Base-by-base conservation (phyloP, 352 stramenopile species). In the Pythium vanterpoolii region DNA sequence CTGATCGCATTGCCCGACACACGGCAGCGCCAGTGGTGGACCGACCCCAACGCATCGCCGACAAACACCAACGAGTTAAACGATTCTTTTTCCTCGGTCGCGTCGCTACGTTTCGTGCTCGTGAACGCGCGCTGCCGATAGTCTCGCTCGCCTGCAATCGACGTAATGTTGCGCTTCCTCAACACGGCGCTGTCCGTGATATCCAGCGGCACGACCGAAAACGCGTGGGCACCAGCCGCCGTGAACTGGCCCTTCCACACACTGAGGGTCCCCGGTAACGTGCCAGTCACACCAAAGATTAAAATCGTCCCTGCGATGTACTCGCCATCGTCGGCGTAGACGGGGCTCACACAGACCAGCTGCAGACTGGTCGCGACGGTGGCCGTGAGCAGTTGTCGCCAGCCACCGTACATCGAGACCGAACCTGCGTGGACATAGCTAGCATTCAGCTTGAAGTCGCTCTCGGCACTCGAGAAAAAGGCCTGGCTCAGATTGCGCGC, bases 11-110 rank as follows among this genome's bases (percentile, higher is more conserved):
- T 67, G 0, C 52, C 74, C 1, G 69, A 63, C 33, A 89, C 57
- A 1, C 79, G 82, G 40, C 85, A 95, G 1, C 85, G 71, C 85
- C 85, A 95, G 51, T 95, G 83, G 43, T 93, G 75, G 21, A 95
- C 64, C 9, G 71, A 71, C 0, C 83, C 82, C 19, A 38, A 30
- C 42, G 69, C 63, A 69, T 87, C 77, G 3, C 85, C 85, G 0
- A 93, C 59, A 63, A 95, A 95, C 26, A 95, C 66, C 2, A 94
- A 58, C 26, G 84, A 90, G 48, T 94, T 94, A 3, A 88, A 60
- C 6, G 70, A 64, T 36, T 64, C 52, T 1, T 21, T 59, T 36
- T 64, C 52, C 1, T 21, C 61, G 14, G 14, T 8, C 11, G 18
- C 19, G 1, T 63, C 28, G 28, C 26, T 65, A 66, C 48, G 18